A percentile compares a stretch with the other conserved stretches of the same genome.
phyloP scores from a whole-genome alignment of 1,284 basidiomycete species.

The Phlebopus sp. region DNA sequence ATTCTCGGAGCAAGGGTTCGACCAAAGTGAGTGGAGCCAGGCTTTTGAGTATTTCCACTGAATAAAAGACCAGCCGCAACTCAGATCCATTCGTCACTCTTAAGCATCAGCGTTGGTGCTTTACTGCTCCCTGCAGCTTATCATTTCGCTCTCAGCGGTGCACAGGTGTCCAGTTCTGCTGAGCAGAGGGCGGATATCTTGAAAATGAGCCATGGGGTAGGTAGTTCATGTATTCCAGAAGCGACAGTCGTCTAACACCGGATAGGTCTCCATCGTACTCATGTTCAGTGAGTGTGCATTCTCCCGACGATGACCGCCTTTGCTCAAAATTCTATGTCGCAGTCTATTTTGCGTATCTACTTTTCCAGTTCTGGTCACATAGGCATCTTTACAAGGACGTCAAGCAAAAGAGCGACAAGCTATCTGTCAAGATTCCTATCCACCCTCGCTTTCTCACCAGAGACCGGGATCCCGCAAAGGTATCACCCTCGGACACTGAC shows the following conservation, averaged over 20 bases:
- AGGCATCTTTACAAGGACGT: slow-evolving; percentile 72
- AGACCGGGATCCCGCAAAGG: slow-evolving; percentile 19
- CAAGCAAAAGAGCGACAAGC: slow-evolving; percentile 41
- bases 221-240: slow-evolving; percentile 28
- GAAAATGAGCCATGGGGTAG: slow-evolving; percentile 80
- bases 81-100: slow-evolving; percentile 78
- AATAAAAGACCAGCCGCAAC: slow-evolving; percentile 53
- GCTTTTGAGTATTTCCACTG: not conserved
- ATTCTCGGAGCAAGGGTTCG: slow-evolving; percentile 77
- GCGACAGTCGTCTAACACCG: not conserved
- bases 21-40: slow-evolving; percentile 49
- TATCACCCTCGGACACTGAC: slow-evolving; percentile 25
- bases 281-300: slow-evolving; percentile 54
- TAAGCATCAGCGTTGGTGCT: slow-evolving; percentile 78
- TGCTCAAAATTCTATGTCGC: slow-evolving; percentile 1
- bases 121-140: slow-evolving; percentile 79
- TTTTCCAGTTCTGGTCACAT: slow-evolving; percentile 90
- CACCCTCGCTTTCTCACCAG: slow-evolving; percentile 29
- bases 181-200: slow-evolving; percentile 60
- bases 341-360: slow-evolving; percentile 75
- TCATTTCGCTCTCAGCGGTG: slow-evolving; percentile 57
- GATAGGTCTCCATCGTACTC: slow-evolving; percentile 65
- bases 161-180: slow-evolving; percentile 30
- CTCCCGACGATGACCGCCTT: slow-evolving; percentile 2
- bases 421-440: slow-evolving; percentile 37